These are phyloP conservation scores for Yamadazyma spencermartinsiae DNA, from an alignment of 1,139 yeast species.

Conservation along the genomic window DNA sequence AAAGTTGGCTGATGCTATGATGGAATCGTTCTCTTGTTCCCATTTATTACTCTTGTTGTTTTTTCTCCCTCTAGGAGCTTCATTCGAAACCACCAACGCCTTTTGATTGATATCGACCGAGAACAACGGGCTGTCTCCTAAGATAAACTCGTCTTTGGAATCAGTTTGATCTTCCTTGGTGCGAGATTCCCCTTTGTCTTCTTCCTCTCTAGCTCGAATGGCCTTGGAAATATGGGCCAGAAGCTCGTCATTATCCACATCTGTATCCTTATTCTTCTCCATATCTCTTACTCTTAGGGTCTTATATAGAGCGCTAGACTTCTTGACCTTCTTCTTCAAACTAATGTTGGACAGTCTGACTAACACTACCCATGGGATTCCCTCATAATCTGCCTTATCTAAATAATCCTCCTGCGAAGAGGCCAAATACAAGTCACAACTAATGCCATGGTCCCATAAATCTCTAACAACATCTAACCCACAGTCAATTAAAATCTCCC, in stretches of 20 bases:
- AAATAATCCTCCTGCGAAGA: conserved; percentile 66
- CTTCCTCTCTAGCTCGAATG: conserved; percentile 28
- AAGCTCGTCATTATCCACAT: conserved; percentile 69
- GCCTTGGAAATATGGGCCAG: conserved; percentile 49
- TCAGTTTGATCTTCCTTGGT: conserved; percentile 6
- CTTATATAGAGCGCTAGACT: conserved; percentile 46
- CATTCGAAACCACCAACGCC: conserved; percentile 63
- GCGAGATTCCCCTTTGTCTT: conserved; percentile 5
- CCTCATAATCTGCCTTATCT: conserved; percentile 64
- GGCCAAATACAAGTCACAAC: conserved; percentile 60
- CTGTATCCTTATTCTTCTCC: conserved; percentile 60
- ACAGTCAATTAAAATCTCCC: conserved; percentile 50
- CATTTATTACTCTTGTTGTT: conserved; percentile 77
- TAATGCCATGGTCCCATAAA: conserved; percentile 70
- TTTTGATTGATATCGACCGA: conserved; percentile 53
- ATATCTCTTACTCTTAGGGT: conserved; percentile 73
- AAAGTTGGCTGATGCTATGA: conserved; percentile 56
- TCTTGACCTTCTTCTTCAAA: conserved; percentile 34
- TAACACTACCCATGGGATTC: conserved; percentile 72
- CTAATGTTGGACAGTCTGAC: conserved; percentile 57
- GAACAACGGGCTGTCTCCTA: conserved; percentile 30
- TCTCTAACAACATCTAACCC: conserved; percentile 63
- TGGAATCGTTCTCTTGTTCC: conserved; percentile 76
- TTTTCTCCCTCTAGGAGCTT: conserved; percentile 71
- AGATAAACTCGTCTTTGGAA: conserved; percentile 14